A percentile compares a stretch with the other conserved stretches of the same genome.
These are phyloP conservation scores for Trapa incisa DNA, from an alignment of 345 rosid genomes.

Conservation along the genomic window DNA sequence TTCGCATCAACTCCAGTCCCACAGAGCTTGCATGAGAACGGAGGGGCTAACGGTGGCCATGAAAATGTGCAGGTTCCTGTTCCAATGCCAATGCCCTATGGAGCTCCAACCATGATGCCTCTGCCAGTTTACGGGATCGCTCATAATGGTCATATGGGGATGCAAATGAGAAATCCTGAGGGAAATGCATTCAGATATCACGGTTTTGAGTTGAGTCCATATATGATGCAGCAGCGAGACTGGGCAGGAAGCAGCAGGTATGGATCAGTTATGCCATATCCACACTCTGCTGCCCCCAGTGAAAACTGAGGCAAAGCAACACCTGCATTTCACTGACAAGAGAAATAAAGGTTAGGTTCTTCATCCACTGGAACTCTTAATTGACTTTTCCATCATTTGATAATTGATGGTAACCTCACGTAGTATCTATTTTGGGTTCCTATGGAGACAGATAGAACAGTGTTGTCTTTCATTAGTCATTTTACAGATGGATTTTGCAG, in stretches of 20 bases:
- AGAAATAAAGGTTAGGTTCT: constrained; percentile 11
- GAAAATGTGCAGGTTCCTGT: constrained; percentile 30
- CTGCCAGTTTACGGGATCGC: constrained; percentile 46
- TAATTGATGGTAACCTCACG: not conserved
- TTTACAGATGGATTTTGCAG: not conserved
- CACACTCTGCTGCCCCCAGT: constrained; percentile 39
- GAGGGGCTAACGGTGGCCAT: constrained; percentile 17
- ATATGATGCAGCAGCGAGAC: constrained; percentile 45
- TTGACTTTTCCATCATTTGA: not conserved
- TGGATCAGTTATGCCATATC: constrained; percentile 41
- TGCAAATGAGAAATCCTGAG: constrained; percentile 23
- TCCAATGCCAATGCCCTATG: constrained; percentile 34
- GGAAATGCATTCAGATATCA: not conserved
- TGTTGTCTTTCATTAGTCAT: not conserved
- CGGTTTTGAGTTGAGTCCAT: constrained; percentile 37
- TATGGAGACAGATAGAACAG: not conserved
- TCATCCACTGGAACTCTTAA: not conserved
- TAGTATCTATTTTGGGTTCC: not conserved
- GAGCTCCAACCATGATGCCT: constrained; percentile 36
- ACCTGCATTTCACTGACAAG: constrained; percentile 1
- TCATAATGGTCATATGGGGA: constrained; percentile 29
- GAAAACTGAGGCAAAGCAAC: constrained; percentile 22
- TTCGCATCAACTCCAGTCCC: constrained; percentile 71
- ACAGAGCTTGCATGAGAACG: constrained; percentile 43
- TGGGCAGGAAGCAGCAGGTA: constrained; percentile 14